A percentile compares a stretch with the other conserved stretches of the same genome.
These are phyloP conservation scores for Pharnaceum exiguum DNA, from an alignment of 148 eudicot genomes.

Conservation along the genomic window DNA sequence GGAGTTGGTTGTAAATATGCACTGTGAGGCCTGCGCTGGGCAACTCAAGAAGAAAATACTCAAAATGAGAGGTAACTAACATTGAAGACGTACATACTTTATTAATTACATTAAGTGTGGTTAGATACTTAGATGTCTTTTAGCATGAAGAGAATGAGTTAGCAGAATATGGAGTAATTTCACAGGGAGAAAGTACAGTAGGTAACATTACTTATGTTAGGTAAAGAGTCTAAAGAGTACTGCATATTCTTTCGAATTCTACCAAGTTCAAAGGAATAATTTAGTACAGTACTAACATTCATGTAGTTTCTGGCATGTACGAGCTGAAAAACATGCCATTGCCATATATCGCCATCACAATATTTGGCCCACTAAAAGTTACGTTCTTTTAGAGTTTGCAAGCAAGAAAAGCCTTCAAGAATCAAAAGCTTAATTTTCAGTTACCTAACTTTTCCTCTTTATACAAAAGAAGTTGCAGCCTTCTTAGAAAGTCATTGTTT, in stretches of 20 bases:
- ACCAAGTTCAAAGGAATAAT: no score
- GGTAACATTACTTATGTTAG: background rate
- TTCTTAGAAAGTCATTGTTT: no score
- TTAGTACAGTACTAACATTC: background rate
- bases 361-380: constrained; percentile 2
- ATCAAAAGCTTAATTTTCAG: no score
- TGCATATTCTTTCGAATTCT: constrained; percentile 9
- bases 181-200: background rate
- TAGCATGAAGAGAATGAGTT: background rate
- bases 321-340: background rate
- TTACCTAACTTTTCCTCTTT: no score
- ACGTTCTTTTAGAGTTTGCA: no score
- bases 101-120: no score
- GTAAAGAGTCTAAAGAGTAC: background rate
- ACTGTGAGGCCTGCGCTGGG: constrained; percentile 88
- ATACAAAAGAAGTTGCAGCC: no score
- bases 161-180: background rate
- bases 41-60: constrained; percentile 92
- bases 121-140: background rate
- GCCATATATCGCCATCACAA: background rate
- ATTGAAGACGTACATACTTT: no score
- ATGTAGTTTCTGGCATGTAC: background rate
- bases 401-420: no score
- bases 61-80: constrained; percentile 73
- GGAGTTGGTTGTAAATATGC: constrained; percentile 95